Conservation (phyloP, 2,329 filamentous ascomycete genomes). For the Periconia sp. region DNA sequence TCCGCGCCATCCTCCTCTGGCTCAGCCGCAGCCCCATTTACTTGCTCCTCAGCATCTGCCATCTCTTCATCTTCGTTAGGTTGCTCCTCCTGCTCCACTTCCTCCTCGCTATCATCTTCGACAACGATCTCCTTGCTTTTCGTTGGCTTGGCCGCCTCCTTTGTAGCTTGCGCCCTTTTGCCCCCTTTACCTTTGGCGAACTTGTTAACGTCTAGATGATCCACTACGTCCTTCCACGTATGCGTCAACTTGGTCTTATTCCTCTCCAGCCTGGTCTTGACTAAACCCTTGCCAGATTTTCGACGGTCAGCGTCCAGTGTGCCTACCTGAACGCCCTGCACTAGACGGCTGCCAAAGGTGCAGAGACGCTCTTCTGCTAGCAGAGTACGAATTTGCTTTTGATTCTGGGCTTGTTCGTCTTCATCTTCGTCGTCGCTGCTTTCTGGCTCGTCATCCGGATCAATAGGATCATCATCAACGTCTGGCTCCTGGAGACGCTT, state of each 20-base stretch:
- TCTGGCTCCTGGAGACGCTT: constrained; percentile 50
- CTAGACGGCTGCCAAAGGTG: constrained; percentile 82
- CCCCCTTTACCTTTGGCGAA: constrained; percentile 50
- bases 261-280: constrained; percentile 74
- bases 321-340: constrained; percentile 77
- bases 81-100: constrained; percentile 35
- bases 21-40: constrained; percentile 46
- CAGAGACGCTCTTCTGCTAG: constrained; percentile 86
- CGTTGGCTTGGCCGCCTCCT: constrained; percentile 45
- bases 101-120: constrained; percentile 42
- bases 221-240: constrained; percentile 85
- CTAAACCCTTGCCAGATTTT: constrained; percentile 56
- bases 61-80: constrained; percentile 50
- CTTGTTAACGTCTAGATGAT: constrained; percentile 71
- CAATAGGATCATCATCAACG: constrained; percentile 75
- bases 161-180: constrained; percentile 31
- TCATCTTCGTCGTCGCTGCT: constrained; percentile 63
- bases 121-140: constrained; percentile 47
- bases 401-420: constrained; percentile 49
- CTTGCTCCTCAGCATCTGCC: constrained; percentile 48
- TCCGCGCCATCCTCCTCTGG: constrained; percentile 40
- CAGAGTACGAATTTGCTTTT: constrained; percentile 68
- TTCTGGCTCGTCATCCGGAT: constrained; percentile 68
- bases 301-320: constrained; percentile 72
- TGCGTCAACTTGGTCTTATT: constrained; percentile 82